Evolutionary conservation across 2,329 filamentous ascomycete species (phyloP).

Genomic region (Hawksworthiomyces lignivorus): DNA sequence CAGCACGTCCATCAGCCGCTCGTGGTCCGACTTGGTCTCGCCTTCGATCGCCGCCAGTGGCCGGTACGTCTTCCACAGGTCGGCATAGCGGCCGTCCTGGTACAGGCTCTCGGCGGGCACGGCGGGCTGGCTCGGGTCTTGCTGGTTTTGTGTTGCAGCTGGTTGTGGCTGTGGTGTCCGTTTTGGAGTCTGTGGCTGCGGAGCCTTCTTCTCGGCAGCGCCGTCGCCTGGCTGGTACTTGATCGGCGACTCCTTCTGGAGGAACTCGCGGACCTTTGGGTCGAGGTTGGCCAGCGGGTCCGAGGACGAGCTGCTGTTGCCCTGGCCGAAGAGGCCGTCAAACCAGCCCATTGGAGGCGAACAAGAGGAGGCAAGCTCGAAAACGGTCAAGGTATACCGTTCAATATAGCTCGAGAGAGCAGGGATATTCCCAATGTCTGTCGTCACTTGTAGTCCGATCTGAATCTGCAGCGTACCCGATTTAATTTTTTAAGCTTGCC

Average conservation of each 20-base stretch:
- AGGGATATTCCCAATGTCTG: too few relatives aligned
- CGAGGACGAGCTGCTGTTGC: conserved; percentile 36
- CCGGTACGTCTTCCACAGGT: conserved; percentile 89
- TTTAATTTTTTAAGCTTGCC: too few relatives aligned
- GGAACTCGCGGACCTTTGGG: conserved; percentile 73
- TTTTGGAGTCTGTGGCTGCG: too few relatives aligned
- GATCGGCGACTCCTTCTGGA: conserved; percentile 72
- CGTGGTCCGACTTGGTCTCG: conserved; percentile 64
- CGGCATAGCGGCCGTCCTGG: conserved; percentile 60
- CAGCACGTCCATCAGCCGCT: conserved; percentile 72
- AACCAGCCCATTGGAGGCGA: conserved; percentile 47
- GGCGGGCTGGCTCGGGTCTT: background rate
- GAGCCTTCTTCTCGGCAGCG: conserved; percentile 4
- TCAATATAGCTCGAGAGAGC: too few relatives aligned
- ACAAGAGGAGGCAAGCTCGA: too few relatives aligned
- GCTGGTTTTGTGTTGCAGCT: too few relatives aligned
- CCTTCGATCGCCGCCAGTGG: conserved; percentile 63
- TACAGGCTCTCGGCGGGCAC: conserved; percentile 47
- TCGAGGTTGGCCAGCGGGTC: conserved; percentile 71
- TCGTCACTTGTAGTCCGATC: too few relatives aligned
- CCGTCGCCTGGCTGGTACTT: too few relatives aligned
- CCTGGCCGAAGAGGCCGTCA: conserved; percentile 40
- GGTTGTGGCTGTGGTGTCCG: too few relatives aligned
- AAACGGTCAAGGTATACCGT: too few relatives aligned
- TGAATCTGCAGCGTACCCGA: too few relatives aligned